Conservation (phyloP, 2,329 filamentous ascomycete genomes). For the Penicillium sp. region DNA sequence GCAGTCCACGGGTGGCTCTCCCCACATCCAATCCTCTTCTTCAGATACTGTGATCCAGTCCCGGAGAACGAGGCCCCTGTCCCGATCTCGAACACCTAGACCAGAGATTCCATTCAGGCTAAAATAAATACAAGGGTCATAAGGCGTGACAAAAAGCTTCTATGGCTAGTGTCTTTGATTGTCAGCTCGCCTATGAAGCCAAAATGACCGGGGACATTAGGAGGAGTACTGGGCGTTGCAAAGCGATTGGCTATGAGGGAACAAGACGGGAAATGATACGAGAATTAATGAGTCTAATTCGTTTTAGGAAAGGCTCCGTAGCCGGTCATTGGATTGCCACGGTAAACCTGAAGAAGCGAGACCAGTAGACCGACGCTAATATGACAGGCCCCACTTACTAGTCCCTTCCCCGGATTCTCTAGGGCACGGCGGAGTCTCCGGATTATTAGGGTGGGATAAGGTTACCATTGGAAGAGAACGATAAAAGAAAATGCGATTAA, state of each 20-base stretch:
- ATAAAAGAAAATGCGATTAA: background rate
- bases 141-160: background rate
- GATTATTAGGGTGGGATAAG: background rate
- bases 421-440: background rate
- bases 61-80: background rate
- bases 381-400: background rate
- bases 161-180: background rate
- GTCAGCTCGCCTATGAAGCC: background rate
- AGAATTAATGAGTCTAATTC: background rate
- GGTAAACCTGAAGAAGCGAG: conserved; percentile 2
- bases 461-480: background rate
- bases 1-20: background rate
- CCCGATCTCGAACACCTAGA: background rate
- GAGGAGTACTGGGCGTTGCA: background rate
- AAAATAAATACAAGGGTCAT: background rate
- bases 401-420: conserved; percentile 7
- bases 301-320: background rate
- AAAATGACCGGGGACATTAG: background rate
- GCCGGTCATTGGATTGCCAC: background rate
- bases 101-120: background rate
- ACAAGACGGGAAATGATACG: background rate
- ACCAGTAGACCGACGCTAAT: background rate
- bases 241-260: conserved; percentile 7
- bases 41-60: background rate
- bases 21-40: background rate